phyloP scores from a whole-genome alignment of 441 rosid genomes.

The Erodium texanum region DNA sequence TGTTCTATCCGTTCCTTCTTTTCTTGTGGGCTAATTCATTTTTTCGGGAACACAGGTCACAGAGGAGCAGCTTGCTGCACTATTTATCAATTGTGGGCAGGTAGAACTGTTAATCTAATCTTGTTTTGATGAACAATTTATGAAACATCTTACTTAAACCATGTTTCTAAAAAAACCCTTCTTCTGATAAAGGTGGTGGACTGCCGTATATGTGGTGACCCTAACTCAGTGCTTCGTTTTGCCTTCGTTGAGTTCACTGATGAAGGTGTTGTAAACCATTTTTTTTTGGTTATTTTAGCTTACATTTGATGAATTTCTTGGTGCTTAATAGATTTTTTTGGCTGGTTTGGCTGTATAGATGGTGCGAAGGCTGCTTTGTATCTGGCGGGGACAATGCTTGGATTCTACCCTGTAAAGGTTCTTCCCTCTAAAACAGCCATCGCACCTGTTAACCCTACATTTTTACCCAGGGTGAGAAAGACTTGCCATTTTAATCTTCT shows the following conservation, averaged over 20 bases:
- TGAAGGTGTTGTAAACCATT: conserved; percentile 39
- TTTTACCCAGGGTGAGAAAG: conserved; percentile 32
- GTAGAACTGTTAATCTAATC: conserved; percentile 22
- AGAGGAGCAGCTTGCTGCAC: conserved; percentile 90
- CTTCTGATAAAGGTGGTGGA: conserved; percentile 62
- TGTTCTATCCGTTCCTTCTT: too few species aligned
- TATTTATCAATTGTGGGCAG: conserved; percentile 78
- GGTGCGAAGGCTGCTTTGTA: conserved; percentile 23
- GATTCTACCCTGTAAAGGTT: conserved; percentile 78
- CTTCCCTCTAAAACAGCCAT: conserved; percentile 94
- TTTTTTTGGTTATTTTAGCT: neutral
- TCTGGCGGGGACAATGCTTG: conserved; percentile 76
- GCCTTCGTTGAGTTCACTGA: conserved; percentile 91
- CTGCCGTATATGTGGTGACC: conserved; percentile 96
- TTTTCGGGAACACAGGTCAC: conserved; percentile 47
- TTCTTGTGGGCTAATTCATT: neutral
- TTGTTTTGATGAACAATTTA: neutral
- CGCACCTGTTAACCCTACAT: conserved; percentile 88
- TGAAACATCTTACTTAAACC: neutral
- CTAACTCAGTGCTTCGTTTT: conserved; percentile 88
- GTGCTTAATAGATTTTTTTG: conserved; percentile 7
- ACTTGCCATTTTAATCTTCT: too few species aligned
- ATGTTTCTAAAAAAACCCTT: conserved; percentile 14
- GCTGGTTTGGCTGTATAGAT: conserved; percentile 23
- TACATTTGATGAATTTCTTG: neutral